Evolutionary conservation across 1,284 basidiomycete genomes (phyloP), one percentile per base, ranked within the genome.

Genomic region (Neotropicomus parvogracilis): DNA sequence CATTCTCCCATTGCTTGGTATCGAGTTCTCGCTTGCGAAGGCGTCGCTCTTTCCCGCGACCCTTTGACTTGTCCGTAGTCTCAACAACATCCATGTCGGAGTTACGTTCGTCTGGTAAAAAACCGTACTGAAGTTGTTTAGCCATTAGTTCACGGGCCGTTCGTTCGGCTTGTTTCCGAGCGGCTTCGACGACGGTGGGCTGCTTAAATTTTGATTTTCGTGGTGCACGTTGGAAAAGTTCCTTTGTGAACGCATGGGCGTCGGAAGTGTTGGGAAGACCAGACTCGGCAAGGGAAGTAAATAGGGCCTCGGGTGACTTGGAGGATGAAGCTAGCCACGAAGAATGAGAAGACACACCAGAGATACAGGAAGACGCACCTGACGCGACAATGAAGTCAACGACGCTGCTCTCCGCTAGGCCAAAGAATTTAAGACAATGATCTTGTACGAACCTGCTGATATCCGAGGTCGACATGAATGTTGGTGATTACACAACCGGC

Each of bases 341-440:
- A 40, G 45, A 12, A 35, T 55, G 46, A 65, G 50, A 24, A 1
- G n/a, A 21, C 3, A 12, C 2, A 16, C 2, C 7, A 3, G 14
- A n/a, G 20, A 10, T 12, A 8, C 6, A 20, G 12, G 7, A 6
- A 20, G 12, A 27, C 81, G 44, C 53, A 87, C 90, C 90, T 67
- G 86, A 81, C 39, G 90, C 89, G 67, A 90, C 74, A 27, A 95
- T 85, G 69, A 85, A 95, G 71, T 91, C 86, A 56, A 91, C 81
- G 51, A 88, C 89, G 54, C 81, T 90, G 53, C 78, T 77, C 70
- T 94, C 88, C 16, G 91, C 83, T 37, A 90, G 79, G 49, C 87
- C 88, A 59, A 94, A 85, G 54, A 92, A 77, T 88, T 91, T 58
- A 48, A 94, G 79, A 51, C 84, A 83, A 71, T 92, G 91, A 74